These are phyloP conservation scores for Cyberlindnera subsufficiens DNA, from an alignment of 805 yeast species.

Conservation along the genomic window DNA sequence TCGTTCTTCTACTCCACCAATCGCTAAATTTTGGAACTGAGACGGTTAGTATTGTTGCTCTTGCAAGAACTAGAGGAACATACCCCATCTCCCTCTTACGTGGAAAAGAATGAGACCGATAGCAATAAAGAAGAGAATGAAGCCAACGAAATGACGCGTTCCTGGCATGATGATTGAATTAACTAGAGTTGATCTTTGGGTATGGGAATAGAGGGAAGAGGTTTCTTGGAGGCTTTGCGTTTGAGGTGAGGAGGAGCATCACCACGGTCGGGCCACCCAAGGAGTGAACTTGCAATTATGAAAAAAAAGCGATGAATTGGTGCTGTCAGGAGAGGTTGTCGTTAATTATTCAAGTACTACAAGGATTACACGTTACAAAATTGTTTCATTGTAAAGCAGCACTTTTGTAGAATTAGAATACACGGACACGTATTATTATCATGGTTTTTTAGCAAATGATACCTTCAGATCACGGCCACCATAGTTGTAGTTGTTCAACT, in stretches of 20 bases:
- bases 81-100: slow-evolving; percentile 16
- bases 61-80: background rate
- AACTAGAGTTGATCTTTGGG: too few relatives aligned
- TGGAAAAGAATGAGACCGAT: slow-evolving; percentile 3
- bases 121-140: background rate
- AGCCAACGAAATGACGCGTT: background rate
- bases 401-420: too few relatives aligned
- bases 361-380: too few relatives aligned
- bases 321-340: too few relatives aligned
- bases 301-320: too few relatives aligned
- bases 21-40: slow-evolving; percentile 17
- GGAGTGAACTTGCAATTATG: too few relatives aligned
- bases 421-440: background rate
- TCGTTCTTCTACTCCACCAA: slow-evolving; percentile 19
- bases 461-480: slow-evolving; percentile 74
- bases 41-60: background rate
- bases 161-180: background rate
- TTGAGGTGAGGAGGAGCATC: too few relatives aligned
- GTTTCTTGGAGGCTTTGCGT: too few relatives aligned
- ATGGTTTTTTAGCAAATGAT: slow-evolving; percentile 46
- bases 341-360: too few relatives aligned
- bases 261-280: too few relatives aligned
- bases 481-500: slow-evolving; percentile 73
- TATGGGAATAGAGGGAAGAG: too few relatives aligned
- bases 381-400: too few relatives aligned